Conservation (phyloP, 2,329 filamentous ascomycete species). For the Keithomyces neogunnii region DNA sequence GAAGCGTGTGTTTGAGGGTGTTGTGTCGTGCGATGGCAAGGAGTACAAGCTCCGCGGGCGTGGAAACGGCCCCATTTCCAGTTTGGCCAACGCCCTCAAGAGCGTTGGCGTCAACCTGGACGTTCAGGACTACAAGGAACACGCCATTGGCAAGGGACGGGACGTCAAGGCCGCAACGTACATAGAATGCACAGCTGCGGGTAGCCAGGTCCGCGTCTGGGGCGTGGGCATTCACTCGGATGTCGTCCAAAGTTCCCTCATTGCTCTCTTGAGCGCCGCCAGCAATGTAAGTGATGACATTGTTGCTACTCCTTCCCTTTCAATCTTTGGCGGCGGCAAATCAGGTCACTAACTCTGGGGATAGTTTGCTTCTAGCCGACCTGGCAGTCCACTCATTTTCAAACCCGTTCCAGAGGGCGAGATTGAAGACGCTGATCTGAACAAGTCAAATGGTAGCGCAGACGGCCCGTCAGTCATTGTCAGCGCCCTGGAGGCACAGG, state of each 20-base stretch:
- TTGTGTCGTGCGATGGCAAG: conserved; percentile 71
- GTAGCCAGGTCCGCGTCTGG: conserved; percentile 68
- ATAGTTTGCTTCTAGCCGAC: conserved; percentile 58
- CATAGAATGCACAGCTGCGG: conserved; percentile 73
- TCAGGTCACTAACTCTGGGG: neutral
- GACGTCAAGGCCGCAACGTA: conserved; percentile 92
- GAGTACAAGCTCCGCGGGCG: conserved; percentile 73
- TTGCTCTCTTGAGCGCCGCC: conserved; percentile 77
- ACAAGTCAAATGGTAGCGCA: conserved; percentile 4
- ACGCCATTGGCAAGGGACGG: conserved; percentile 73
- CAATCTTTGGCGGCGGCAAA: too few species aligned
- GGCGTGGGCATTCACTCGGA: conserved; percentile 50
- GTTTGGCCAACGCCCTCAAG: conserved; percentile 72
- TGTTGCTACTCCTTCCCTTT: too few species aligned
- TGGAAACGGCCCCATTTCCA: conserved; percentile 87
- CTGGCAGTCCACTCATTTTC: conserved; percentile 55
- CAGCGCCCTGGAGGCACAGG: conserved; percentile 14
- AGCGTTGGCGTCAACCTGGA: conserved; percentile 78
- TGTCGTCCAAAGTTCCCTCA: conserved; percentile 80
- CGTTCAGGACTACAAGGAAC: conserved; percentile 92
- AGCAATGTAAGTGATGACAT: conserved; percentile 57
- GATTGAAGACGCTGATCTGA: conserved; percentile 7
- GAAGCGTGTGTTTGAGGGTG: conserved; percentile 74
- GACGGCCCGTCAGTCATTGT: conserved; percentile 10
- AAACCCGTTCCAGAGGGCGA: conserved; percentile 35